A percentile compares a stretch with the other conserved stretches of the same genome.
Conservation (phyloP, 371 early-diverging fungal genomes). For the Haplosporangium sp. region DNA sequence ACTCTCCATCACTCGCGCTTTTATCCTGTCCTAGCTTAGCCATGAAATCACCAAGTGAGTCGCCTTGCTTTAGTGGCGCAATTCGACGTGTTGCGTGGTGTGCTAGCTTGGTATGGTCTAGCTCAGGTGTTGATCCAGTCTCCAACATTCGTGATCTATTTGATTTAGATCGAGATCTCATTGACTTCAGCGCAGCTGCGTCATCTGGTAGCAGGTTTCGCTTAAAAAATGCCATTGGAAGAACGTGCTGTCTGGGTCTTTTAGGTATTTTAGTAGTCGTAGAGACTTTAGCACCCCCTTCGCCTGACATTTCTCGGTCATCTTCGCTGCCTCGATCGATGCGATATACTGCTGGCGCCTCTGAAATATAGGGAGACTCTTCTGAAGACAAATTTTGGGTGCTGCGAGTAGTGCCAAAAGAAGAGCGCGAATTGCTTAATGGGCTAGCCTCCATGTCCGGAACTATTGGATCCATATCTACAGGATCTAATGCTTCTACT, state of each 20-base stretch:
- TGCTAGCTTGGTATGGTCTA: slow-evolving; percentile 12
- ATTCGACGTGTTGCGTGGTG: slow-evolving; percentile 47
- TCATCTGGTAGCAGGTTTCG: slow-evolving; percentile 32
- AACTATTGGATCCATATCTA: slow-evolving; percentile 7
- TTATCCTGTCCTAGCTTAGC: slow-evolving; percentile 36
- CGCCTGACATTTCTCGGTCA: not conserved
- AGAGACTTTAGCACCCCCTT: not conserved
- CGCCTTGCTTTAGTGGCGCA: slow-evolving; percentile 11
- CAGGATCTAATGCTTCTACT: slow-evolving; percentile 15
- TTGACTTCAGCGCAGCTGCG: slow-evolving; percentile 14
- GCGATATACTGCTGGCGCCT: not conserved
- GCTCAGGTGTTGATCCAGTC: not conserved
- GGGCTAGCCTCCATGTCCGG: too few relatives aligned
- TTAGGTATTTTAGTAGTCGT: slow-evolving; percentile 11
- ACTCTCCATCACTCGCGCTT: slow-evolving; percentile 26
- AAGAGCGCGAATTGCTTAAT: not conserved
- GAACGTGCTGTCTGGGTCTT: slow-evolving; percentile 28
- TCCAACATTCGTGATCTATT: not conserved
- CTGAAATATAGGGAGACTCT: not conserved
- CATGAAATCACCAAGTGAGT: slow-evolving; percentile 27
- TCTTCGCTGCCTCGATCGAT: not conserved
- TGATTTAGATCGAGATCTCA: slow-evolving; percentile 23
- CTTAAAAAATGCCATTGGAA: slow-evolving; percentile 36
- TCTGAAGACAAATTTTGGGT: not conserved
- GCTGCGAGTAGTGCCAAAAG: not conserved